Base-by-base conservation (phyloP, 2,329 filamentous ascomycete genomes). In the Penicillium sp. region DNA sequence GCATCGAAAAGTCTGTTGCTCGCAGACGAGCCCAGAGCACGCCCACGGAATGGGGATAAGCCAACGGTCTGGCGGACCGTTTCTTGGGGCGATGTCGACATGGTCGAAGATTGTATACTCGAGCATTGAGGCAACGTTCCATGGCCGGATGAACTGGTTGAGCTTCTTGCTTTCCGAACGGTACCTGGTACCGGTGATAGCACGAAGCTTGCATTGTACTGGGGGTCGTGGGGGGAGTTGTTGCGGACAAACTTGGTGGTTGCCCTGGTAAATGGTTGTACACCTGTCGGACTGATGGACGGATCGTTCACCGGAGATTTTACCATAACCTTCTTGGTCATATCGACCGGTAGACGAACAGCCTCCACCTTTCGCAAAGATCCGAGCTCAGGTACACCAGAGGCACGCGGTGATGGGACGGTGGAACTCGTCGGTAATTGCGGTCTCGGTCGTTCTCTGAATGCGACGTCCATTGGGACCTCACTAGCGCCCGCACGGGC, bases 401-500 rank as follows among this genome's bases (percentile, higher is more conserved):
- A 56, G 22, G 50, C 54, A 19, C 55, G 56, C 14, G 49, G 10
- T 31, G 54, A 58, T 35, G 54, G 55, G 6, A 57, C 56, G 14
- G 49, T 33, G 14, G 59, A 48, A 7, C 41, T 39, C 11, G 52
- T 58, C 11, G 52, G 35, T 10, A 29, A 35, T 16, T 37, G 27
- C 39, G 26, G 56, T 44, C 35, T 49, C 14, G 60, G 45, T 27
- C 52, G 33, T 37, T 62, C 51, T 45, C 54, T 61, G 35, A 58
- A 44, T 8, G 53, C 31, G 27, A 50, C 48, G 2, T 56, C 55
- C 44, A 50, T 48, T 33, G 67, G 64, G 39, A 67, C 51, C 5
- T 62, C 57, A 44, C 47, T 61, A 27, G 62, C 53, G 22, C 48
- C 58, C 24, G 63, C 52, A 33, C 59, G 64, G 44, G 65, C 60